Conservation (phyloP, 371 early-diverging fungal species). For the Dichotomocladium elegans region DNA sequence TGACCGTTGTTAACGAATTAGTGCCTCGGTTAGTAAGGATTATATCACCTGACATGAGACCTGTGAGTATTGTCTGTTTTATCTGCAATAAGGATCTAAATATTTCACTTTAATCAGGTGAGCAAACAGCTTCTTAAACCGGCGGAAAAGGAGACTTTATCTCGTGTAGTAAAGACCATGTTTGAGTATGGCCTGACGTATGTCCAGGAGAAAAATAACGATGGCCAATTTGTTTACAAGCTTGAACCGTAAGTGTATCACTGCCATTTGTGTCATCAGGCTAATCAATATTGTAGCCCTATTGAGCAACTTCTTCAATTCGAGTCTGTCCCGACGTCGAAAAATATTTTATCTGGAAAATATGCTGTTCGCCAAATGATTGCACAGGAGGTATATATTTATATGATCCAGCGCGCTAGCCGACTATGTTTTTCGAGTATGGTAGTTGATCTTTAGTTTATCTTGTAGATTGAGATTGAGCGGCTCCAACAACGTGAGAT, state of each 20-base stretch:
- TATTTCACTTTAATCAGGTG: conserved; percentile 25
- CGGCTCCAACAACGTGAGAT: conserved; percentile 36
- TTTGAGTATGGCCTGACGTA: conserved; percentile 70
- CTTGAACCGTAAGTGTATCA: conserved; percentile 74
- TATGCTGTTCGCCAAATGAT: conserved; percentile 78
- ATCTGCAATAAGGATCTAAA: neutral
- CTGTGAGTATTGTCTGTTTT: conserved; percentile 42
- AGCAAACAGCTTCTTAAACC: conserved; percentile 74
- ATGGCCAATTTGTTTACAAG: conserved; percentile 63
- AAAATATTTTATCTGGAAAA: conserved; percentile 51
- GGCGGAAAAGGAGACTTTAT: conserved; percentile 55
- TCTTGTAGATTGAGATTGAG: conserved; percentile 57
- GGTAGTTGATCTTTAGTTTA: neutral
- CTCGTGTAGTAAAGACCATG: conserved; percentile 71
- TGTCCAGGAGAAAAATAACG: conserved; percentile 65
- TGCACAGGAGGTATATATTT: conserved; percentile 63
- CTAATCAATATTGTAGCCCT: conserved; percentile 34
- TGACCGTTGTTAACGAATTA: conserved; percentile 51
- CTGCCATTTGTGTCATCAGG: neutral
- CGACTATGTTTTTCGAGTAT: neutral
- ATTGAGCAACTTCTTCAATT: conserved; percentile 52
- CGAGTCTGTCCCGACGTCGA: conserved; percentile 23
- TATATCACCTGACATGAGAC: conserved; percentile 70
- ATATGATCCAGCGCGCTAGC: neutral
- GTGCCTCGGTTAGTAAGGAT: conserved; percentile 69